Conservation (phyloP, 2,329 filamentous ascomycete genomes). For the Colletotrichum acutatum region DNA sequence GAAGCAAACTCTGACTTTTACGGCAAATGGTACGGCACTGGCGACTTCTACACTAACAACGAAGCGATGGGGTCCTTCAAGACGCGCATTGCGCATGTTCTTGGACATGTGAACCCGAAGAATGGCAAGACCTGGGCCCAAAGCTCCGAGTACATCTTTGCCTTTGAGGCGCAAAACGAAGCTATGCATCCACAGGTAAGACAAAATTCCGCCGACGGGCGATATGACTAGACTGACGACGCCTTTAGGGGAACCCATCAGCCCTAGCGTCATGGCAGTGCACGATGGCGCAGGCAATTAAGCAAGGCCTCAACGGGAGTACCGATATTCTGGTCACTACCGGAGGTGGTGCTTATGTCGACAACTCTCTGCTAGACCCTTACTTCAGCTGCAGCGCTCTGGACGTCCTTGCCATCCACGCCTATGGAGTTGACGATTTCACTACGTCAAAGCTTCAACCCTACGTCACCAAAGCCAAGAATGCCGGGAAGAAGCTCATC, state of each 20-base stretch:
- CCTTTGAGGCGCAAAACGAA: constrained; percentile 40
- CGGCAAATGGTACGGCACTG: constrained; percentile 34
- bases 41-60: constrained; percentile 30
- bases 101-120: constrained; percentile 29
- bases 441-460: constrained; percentile 31
- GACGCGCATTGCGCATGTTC: constrained; percentile 28
- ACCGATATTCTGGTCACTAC: constrained; percentile 37
- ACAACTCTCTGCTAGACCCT: constrained; percentile 34
- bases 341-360: constrained; percentile 36
- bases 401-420: constrained; percentile 40
- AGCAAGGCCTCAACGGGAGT: constrained; percentile 37
- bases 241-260: constrained; percentile 33
- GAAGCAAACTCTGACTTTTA: constrained; percentile 25
- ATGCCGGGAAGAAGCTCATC: constrained; percentile 45
- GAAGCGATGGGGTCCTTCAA: constrained; percentile 31
- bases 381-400: constrained; percentile 34
- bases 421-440: constrained; percentile 37
- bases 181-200: constrained; percentile 38
- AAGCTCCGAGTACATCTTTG: constrained; percentile 40
- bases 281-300: constrained; percentile 39
- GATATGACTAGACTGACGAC: neutral
- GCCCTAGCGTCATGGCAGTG: constrained; percentile 39
- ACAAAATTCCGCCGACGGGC: too few relatives aligned
- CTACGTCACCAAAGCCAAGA: constrained; percentile 41
- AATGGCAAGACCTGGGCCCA: constrained; percentile 36